Percentiles rank a stretch among this genome's conserved stretches.
phyloP scores from a whole-genome alignment of 768 basidiomycete genomes.

The Leccinum disarticulatum region DNA sequence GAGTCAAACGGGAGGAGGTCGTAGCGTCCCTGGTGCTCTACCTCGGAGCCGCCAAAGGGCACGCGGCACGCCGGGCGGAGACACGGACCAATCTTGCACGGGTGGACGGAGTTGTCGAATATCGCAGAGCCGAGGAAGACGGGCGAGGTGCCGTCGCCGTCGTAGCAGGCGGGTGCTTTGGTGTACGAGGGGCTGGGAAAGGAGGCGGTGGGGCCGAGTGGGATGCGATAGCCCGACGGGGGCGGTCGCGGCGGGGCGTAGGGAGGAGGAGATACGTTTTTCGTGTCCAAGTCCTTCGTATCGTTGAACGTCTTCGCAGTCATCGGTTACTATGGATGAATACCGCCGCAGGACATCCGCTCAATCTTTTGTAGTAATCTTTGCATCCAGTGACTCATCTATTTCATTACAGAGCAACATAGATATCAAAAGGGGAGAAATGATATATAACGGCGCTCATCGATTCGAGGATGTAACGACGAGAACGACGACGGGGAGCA shows the following conservation, averaged over 20 bases:
- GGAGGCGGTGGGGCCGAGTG: conserved; percentile 40
- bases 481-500: no score
- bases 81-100: conserved; percentile 74
- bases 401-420: conserved; percentile 9
- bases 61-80: conserved; percentile 55
- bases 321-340: no score
- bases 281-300: conserved; percentile 9
- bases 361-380: no score
- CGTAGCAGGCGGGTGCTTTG: conserved; percentile 53
- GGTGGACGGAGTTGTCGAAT: conserved; percentile 66
- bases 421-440: conserved; percentile 14
- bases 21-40: conserved; percentile 61
- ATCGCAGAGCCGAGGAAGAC: conserved; percentile 76
- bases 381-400: not conserved
- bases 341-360: no score
- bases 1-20: conserved; percentile 73
- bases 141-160: conserved; percentile 56
- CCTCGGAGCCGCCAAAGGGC: conserved; percentile 63
- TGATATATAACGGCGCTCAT: no score
- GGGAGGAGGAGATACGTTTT: conserved; percentile 20
- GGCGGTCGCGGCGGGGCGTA: conserved; percentile 35
- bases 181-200: conserved; percentile 43
- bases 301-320: conserved; percentile 3
- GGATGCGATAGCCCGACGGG: conserved; percentile 67
- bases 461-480: no score